Base-by-base conservation (phyloP, 106 monocot species). In the Xerophyta viscosa region DNA sequence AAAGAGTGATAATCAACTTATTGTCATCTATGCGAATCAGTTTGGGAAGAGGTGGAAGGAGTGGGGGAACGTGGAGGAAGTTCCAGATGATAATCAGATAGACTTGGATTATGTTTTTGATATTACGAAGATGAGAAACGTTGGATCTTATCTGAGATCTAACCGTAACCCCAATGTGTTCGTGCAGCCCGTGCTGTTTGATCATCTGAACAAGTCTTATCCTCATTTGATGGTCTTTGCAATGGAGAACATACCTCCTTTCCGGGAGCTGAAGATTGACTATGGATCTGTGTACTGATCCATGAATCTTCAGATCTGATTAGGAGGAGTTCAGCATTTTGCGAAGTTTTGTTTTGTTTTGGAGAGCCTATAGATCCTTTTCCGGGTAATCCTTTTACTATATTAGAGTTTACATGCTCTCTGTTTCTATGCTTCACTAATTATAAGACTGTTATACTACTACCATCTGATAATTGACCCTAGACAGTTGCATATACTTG, bases 211-310 rank as follows among this genome's bases (percentile, higher is more conserved):
- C 31, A 64, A 37, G 11, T 56, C 37, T 15, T 78, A 67, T 46
- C 84, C 84, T 31, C 74, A 72, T 57, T 53, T 84, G 2, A 75
- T 79, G 78, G 30, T 84, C 27, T 84, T 84, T 54, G 79, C 84
- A 31, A 67, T 79, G 78, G 84, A 84, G 56, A 84, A 67, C 61
- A 75, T 84, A 6, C 79, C 84, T 44, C 84, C 84, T 18, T 27
- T 84, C 37, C 66, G 67, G 56, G 84, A 84, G 20, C 54, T 84
- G 29, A 74, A 67, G 56, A 66, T 84, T 18, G 79, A 84, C 51
- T 84, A 79, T 61, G 84, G 84, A 33, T 33, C 33, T 6, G 33
- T 33, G 33, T 5, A 10, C 5, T 33, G 25, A 37, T 47, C 10
- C 44, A 69, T 69, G 5, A 10, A 33, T 6, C 10, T 33, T 33